Percentiles rank a stretch among this genome's conserved stretches.
These are phyloP conservation scores for Achaetomiella virescens DNA, from an alignment of 495 filamentous ascomycete genomes.

Conservation along the genomic window DNA sequence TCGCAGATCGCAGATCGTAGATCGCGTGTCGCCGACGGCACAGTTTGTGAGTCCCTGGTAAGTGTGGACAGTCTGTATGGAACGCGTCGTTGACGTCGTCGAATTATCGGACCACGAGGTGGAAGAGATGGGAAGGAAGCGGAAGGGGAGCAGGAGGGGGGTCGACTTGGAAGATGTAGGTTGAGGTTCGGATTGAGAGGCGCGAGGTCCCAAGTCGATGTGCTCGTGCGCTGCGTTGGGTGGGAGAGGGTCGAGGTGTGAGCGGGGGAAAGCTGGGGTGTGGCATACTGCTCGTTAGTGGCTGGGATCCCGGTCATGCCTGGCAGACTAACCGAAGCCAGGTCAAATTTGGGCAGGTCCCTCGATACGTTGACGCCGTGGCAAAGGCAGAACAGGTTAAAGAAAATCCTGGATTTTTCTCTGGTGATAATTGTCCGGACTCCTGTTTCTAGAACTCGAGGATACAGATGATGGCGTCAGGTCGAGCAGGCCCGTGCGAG, in stretches of 20 bases:
- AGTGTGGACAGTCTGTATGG: not conserved
- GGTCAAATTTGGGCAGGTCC: too few species aligned
- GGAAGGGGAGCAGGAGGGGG: conserved; percentile 22
- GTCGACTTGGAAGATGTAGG: conserved; percentile 22
- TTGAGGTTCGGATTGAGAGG: conserved; percentile 18
- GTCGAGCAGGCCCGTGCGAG: not conserved
- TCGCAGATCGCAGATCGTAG: conserved; percentile 5
- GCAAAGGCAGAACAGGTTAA: conserved; percentile 12
- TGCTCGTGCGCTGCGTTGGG: conserved; percentile 4
- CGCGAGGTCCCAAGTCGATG: conserved; percentile 23
- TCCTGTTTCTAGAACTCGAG: not conserved
- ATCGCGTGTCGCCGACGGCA: conserved; percentile 12
- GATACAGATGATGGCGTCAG: not conserved
- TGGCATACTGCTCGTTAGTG: conserved; percentile 21
- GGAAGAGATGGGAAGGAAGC: conserved; percentile 10
- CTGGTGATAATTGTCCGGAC: not conserved
- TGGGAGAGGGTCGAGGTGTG: conserved; percentile 19
- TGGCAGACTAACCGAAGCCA: conserved; percentile 22
- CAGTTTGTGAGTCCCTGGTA: not conserved
- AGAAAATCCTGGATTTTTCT: not conserved
- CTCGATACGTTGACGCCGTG: conserved; percentile 24
- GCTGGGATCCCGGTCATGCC: conserved; percentile 15
- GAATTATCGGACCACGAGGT: conserved; percentile 1
- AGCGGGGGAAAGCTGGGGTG: conserved; percentile 19
- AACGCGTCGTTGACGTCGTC: conserved; percentile 17